Evolutionary conservation across 352 stramenopile genomes (phyloP).

Genomic region (Globisporangium cylindrosporum): DNA sequence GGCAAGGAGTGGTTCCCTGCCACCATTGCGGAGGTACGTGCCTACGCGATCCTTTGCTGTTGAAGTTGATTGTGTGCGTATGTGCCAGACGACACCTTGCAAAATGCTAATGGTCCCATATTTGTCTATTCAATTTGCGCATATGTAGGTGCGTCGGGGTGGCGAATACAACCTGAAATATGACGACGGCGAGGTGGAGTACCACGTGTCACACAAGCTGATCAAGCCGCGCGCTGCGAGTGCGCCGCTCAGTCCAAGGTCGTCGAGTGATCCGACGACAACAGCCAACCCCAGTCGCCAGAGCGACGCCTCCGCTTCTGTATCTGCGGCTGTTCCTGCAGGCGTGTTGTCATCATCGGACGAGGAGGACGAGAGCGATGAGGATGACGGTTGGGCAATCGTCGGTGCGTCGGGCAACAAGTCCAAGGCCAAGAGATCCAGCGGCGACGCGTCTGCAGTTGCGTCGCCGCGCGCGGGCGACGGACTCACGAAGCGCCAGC

Average conservation of each 20-base stretch:
- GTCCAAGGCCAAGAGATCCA: neutral
- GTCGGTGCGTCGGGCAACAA: slow-evolving; percentile 32
- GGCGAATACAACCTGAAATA: slow-evolving; percentile 76
- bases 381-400: slow-evolving; percentile 76
- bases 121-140: too few relatives aligned
- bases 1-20: slow-evolving; percentile 63
- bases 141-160: slow-evolving; percentile 39
- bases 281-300: neutral
- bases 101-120: neutral
- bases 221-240: slow-evolving; percentile 27
- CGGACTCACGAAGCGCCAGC: slow-evolving; percentile 76
- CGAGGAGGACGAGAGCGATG: slow-evolving; percentile 25
- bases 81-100: neutral
- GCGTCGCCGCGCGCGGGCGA: slow-evolving; percentile 28
- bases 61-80: too few relatives aligned
- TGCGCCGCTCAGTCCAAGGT: slow-evolving; percentile 1
- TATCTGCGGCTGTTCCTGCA: neutral
- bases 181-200: slow-evolving; percentile 74
- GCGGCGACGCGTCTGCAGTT: neutral
- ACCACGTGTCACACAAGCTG: slow-evolving; percentile 52
- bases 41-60: too few relatives aligned
- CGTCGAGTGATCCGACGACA: neutral
- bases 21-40: slow-evolving; percentile 50
- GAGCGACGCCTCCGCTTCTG: neutral
- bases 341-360: slow-evolving; percentile 8